Evolutionary conservation across 345 rosid species (phyloP).

Genomic region (Isatis tinctoria): DNA sequence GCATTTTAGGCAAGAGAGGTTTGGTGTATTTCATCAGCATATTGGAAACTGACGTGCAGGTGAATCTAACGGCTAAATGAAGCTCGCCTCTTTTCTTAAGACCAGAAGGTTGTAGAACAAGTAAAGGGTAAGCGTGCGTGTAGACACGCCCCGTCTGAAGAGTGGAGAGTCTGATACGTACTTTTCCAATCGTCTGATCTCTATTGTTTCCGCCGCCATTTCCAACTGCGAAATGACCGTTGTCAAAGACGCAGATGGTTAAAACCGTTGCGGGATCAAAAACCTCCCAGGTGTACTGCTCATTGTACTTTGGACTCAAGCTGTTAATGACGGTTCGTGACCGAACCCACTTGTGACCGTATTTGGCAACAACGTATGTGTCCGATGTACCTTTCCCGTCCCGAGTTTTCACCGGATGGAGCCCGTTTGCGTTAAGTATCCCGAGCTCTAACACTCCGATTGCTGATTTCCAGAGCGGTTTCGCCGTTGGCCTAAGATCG

Average conservation of each 20-base stretch:
- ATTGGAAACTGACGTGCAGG: constrained; percentile 34
- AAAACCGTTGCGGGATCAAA: constrained; percentile 32
- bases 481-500: constrained; percentile 46
- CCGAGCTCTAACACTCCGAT: constrained; percentile 54
- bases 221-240: constrained; percentile 22
- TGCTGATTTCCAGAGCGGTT: constrained; percentile 32
- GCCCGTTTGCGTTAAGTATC: constrained; percentile 42
- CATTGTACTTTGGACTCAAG: constrained; percentile 31
- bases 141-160: constrained; percentile 49
- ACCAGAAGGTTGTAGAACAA: constrained; percentile 40
- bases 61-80: constrained; percentile 49
- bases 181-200: constrained; percentile 51
- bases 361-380: constrained; percentile 36
- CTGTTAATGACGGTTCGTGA: constrained; percentile 25
- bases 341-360: constrained; percentile 36
- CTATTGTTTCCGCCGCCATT: constrained; percentile 15
- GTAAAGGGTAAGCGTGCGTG: constrained; percentile 48
- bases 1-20: constrained; percentile 51
- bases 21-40: constrained; percentile 41
- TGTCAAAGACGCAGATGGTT: constrained; percentile 35
- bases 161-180: constrained; percentile 53
- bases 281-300: constrained; percentile 39
- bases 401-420: constrained; percentile 38
- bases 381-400: constrained; percentile 30
- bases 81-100: constrained; percentile 58